These are phyloP conservation scores for Thuja plicata DNA, from an alignment of 83 land plant genomes.

Conservation along the genomic window DNA sequence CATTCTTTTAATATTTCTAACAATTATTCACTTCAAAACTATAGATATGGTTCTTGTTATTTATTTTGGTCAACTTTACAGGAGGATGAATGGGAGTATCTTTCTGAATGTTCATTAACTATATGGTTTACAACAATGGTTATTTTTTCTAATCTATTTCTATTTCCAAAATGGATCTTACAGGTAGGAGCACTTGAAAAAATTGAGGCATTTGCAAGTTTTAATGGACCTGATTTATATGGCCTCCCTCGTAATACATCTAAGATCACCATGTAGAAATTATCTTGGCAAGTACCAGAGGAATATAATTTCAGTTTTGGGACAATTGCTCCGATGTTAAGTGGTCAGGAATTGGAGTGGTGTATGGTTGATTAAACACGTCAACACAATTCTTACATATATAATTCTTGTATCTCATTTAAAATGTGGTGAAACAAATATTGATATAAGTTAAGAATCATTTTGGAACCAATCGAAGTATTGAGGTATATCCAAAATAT, in stretches of 20 bases:
- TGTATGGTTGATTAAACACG: slow-evolving; percentile 2
- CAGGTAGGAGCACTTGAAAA: slow-evolving; percentile 91
- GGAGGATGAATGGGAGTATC: neutral
- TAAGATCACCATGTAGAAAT: slow-evolving; percentile 56
- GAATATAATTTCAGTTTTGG: slow-evolving; percentile 66
- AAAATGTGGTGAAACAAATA: neutral
- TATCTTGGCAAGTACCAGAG: slow-evolving; percentile 76
- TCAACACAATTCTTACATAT: neutral
- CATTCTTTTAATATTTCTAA: too few relatives aligned
- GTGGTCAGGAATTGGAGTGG: slow-evolving; percentile 84
- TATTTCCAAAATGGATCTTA: neutral
- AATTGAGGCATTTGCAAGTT: slow-evolving; percentile 93
- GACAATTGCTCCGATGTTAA: slow-evolving; percentile 86
- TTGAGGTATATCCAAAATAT: neutral
- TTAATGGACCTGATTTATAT: slow-evolving; percentile 97
- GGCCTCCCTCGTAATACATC: slow-evolving; percentile 81
- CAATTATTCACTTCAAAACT: neutral
- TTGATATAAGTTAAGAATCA: neutral
- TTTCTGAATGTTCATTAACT: neutral
- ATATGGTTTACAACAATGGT: neutral
- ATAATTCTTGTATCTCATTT: neutral
- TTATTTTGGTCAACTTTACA: neutral
- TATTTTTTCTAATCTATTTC: neutral
- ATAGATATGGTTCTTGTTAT: neutral
- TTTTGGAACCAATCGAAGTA: neutral